Evolutionary conservation across 331 rosid genomes (phyloP).

Genomic region (Erythrophleum ivorense): DNA sequence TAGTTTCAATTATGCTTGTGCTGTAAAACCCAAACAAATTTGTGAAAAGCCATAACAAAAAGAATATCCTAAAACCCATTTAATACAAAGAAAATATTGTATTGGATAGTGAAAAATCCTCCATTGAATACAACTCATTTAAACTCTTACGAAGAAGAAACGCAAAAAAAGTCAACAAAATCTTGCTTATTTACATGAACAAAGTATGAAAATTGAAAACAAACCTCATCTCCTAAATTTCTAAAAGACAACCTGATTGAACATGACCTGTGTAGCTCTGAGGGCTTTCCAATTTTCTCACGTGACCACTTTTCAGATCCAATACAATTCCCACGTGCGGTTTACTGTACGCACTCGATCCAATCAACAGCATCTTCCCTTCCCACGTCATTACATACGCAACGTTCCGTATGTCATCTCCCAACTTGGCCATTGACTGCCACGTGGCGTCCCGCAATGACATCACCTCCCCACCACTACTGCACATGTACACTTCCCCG

Average conservation of each 20-base stretch:
- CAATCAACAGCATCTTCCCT: conserved; percentile 46
- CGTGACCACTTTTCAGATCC: conserved; percentile 29
- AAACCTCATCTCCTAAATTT: conserved; percentile 36
- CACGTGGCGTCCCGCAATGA: conserved; percentile 30
- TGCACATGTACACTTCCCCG: conserved; percentile 47
- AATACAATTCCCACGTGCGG: conserved; percentile 50
- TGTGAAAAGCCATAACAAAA: too few relatives aligned
- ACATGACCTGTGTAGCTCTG: conserved; percentile 52
- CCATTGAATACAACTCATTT: neutral
- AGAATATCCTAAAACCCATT: too few relatives aligned
- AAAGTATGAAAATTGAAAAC: neutral
- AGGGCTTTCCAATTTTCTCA: conserved; percentile 46
- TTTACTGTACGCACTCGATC: conserved; percentile 49
- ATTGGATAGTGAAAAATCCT: neutral
- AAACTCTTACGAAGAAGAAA: too few relatives aligned
- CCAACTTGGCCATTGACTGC: conserved; percentile 47
- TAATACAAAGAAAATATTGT: neutral
- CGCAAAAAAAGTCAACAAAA: conserved; percentile 22
- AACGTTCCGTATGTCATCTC: conserved; percentile 41
- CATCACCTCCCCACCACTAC: conserved; percentile 37
- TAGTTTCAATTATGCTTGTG: too few relatives aligned
- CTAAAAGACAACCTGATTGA: conserved; percentile 58
- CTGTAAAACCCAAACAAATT: too few relatives aligned
- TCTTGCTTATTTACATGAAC: conserved; percentile 31
- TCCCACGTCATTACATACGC: conserved; percentile 45